Evolutionary conservation across 2,329 filamentous ascomycete species (phyloP).

Genomic region (Trichoderma harzianum): DNA sequence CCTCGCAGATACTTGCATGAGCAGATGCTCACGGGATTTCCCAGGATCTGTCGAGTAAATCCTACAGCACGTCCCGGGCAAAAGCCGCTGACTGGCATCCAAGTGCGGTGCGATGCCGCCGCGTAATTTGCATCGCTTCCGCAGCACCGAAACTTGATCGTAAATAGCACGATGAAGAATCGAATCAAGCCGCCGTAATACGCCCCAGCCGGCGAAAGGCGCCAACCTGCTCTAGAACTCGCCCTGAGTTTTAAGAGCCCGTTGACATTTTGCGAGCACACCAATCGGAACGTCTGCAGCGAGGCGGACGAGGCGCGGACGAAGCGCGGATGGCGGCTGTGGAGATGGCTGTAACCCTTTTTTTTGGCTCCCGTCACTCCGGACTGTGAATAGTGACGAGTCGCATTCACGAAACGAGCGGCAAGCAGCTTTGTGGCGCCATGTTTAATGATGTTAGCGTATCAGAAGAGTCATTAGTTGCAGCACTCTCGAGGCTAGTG

Average conservation of each 20-base stretch:
- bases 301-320: background rate
- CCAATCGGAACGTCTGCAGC: constrained; percentile 13
- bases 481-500: background rate
- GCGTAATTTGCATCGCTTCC: background rate
- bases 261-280: background rate
- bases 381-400: constrained; percentile 5
- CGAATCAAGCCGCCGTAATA: background rate
- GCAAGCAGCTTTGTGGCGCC: constrained; percentile 5
- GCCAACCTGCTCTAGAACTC: background rate
- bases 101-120: background rate
- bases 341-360: constrained; percentile 6
- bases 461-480: background rate
- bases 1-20: constrained; percentile 8
- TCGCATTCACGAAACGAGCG: constrained; percentile 7
- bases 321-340: background rate
- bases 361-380: background rate
- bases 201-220: background rate
- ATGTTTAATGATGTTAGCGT: constrained; percentile 1
- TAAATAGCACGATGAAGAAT: background rate
- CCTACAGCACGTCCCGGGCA: background rate
- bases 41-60: background rate
- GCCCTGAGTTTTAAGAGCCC: background rate
- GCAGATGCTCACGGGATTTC: constrained; percentile 7
- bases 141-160: background rate
- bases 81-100: background rate